phyloP scores from a whole-genome alignment of 495 filamentous ascomycete species.

The Penicillium lividum region DNA sequence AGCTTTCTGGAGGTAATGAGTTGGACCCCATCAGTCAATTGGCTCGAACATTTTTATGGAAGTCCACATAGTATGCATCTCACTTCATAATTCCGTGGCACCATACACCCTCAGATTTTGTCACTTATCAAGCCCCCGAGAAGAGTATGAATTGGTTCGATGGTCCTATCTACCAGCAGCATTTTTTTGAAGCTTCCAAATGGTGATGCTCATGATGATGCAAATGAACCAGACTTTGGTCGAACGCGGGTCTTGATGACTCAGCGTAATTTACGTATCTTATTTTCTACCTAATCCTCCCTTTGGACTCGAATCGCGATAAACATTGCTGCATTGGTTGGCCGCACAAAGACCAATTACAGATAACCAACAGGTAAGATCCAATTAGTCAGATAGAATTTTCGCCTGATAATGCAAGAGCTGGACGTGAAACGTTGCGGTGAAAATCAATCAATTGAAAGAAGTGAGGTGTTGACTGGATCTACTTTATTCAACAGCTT shows the following conservation, averaged over 20 bases:
- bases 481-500: background rate
- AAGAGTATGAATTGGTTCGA: background rate
- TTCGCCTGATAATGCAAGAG: background rate
- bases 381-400: background rate
- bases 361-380: background rate
- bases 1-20: constrained; percentile 5
- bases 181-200: constrained; percentile 11
- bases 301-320: constrained; percentile 4
- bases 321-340: constrained; percentile 10
- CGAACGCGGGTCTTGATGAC: constrained; percentile 19
- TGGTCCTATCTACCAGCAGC: background rate
- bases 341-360: background rate
- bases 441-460: background rate
- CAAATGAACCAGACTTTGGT: constrained; percentile 25
- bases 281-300: constrained; percentile 12
- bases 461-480: background rate
- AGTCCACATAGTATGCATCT: background rate
- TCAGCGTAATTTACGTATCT: constrained; percentile 26
- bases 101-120: background rate
- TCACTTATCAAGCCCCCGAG: background rate
- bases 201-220: constrained; percentile 42
- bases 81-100: background rate
- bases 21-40: background rate
- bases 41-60: background rate
- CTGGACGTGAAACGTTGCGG: background rate